Evolutionary conservation across 257 asterid species (phyloP).

Genomic region (Thymus quinquecostatus): DNA sequence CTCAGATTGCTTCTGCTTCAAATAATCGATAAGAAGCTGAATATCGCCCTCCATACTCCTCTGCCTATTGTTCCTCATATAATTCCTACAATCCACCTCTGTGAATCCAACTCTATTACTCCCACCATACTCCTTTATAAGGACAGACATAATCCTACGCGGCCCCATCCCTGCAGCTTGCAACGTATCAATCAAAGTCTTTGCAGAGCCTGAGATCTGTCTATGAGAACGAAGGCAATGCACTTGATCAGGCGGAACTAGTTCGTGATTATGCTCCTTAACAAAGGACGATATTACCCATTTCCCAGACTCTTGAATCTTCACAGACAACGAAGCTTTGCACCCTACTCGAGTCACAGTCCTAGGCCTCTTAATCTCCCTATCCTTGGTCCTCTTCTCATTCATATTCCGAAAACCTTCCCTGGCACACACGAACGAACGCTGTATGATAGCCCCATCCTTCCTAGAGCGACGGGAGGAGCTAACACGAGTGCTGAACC

Average conservation of each 20-base stretch:
- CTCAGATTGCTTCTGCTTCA: constrained; percentile 78
- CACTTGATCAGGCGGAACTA: constrained; percentile 95
- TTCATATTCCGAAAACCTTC: constrained; percentile 95
- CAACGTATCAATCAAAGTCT: constrained; percentile 87
- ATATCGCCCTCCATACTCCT: constrained; percentile 93
- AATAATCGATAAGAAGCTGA: constrained; percentile 86
- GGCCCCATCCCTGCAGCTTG: constrained; percentile 99
- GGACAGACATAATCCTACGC: constrained; percentile 93
- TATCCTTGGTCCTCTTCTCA: constrained; percentile 86
- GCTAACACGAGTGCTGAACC: constrained; percentile 99
- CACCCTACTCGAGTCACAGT: constrained; percentile 93
- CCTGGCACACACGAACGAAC: constrained; percentile 96
- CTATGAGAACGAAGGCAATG: constrained; percentile 94
- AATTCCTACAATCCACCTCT: constrained; percentile 95
- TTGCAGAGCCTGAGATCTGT: constrained; percentile 96
- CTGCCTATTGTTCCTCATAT: constrained; percentile 85
- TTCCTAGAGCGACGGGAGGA: constrained; percentile 97
- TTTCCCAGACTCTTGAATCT: constrained; percentile 89
- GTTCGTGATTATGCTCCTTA: constrained; percentile 90
- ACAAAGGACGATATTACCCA: constrained; percentile 84
- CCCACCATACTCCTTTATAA: constrained; percentile 94
- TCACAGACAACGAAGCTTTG: constrained; percentile 88
- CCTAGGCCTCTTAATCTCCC: constrained; percentile 90
- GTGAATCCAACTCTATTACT: constrained; percentile 96
- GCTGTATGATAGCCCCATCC: constrained; percentile 96